Percentiles rank a stretch among this genome's conserved stretches.
phyloP scores from a whole-genome alignment of 257 asterid species.

The Primulina eburnea region DNA sequence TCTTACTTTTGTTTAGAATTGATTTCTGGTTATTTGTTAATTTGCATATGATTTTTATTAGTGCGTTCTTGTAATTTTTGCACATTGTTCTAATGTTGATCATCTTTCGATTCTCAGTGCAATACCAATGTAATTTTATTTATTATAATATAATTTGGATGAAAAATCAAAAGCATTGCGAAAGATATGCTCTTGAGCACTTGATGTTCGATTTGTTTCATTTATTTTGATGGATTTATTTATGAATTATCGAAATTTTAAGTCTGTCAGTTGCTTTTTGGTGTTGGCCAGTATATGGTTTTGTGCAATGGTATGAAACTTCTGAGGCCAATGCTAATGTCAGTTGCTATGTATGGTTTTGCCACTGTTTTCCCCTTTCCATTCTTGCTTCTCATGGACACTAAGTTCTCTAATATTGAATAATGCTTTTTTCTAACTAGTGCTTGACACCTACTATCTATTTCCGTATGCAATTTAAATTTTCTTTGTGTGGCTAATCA shows the following conservation, averaged over 20 bases:
- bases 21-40: conserved; percentile 24
- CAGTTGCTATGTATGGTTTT: too few relatives aligned
- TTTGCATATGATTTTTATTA: conserved; percentile 29
- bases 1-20: conserved; percentile 17
- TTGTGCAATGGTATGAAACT: conserved; percentile 13
- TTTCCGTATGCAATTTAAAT: too few relatives aligned
- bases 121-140: conserved; percentile 9
- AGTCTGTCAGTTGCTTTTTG: conserved; percentile 3
- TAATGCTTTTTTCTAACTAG: too few relatives aligned
- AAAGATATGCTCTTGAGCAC: conserved; percentile 12
- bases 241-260: not conserved
- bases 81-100: conserved; percentile 41
- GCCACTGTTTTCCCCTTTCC: too few relatives aligned
- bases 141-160: conserved; percentile 12
- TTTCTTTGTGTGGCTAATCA: too few relatives aligned
- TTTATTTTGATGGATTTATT: conserved; percentile 11
- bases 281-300: conserved; percentile 23
- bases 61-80: conserved; percentile 27
- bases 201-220: conserved; percentile 5
- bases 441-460: too few relatives aligned
- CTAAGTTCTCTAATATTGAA: too few relatives aligned
- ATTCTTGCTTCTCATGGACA: too few relatives aligned
- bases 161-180: not conserved
- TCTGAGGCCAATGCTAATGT: too few relatives aligned
- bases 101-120: conserved; percentile 17